phyloP scores from a whole-genome alignment of 148 eudicot genomes.

The Heliamphora exappendiculata region DNA sequence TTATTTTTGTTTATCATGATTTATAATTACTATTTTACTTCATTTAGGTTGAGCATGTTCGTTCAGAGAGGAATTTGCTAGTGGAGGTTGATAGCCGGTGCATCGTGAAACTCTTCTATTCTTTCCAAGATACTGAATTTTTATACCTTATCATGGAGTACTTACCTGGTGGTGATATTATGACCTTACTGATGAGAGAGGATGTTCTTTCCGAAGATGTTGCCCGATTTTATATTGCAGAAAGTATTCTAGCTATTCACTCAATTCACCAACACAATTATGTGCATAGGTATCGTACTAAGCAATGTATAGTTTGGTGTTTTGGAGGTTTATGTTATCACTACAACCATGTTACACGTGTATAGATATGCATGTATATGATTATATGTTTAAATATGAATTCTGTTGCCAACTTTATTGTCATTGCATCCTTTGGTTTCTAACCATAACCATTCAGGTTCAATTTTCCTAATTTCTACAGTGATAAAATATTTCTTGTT shows the following conservation, averaged over 20 bases:
- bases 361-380: background rate
- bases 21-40: background rate
- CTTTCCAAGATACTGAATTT: slow-evolving; percentile 63
- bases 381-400: background rate
- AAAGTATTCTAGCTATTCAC: slow-evolving; percentile 62
- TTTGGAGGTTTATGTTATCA: background rate
- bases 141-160: slow-evolving; percentile 78
- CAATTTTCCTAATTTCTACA: background rate
- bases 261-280: slow-evolving; percentile 66
- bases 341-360: background rate
- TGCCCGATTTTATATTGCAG: slow-evolving; percentile 67
- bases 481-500: background rate
- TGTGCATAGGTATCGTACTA: slow-evolving; percentile 49
- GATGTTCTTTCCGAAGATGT: slow-evolving; percentile 67
- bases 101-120: slow-evolving; percentile 65
- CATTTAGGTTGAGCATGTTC: slow-evolving; percentile 68
- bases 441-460: background rate
- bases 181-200: slow-evolving; percentile 70
- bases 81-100: slow-evolving; percentile 71
- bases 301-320: background rate
- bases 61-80: slow-evolving; percentile 70
- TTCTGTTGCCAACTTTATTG: background rate
- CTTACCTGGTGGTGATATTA: slow-evolving; percentile 77
- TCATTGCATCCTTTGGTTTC: background rate
- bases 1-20: background rate